phyloP scores from a whole-genome alignment of 1,284 basidiomycete genomes.

The Anthracocystis setariae region DNA sequence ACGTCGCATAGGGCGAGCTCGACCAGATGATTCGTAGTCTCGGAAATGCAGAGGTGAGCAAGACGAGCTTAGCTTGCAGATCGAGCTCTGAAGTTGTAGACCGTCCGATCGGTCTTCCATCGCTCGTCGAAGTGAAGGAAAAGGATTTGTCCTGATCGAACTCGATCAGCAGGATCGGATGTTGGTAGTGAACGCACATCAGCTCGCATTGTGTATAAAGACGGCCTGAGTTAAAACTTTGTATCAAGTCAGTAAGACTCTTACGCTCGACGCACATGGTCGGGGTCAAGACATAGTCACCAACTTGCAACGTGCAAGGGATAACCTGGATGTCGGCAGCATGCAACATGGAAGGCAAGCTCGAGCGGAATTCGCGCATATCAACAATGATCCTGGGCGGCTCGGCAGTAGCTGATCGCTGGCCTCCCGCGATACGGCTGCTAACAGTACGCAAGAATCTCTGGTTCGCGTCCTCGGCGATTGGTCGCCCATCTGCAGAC shows the following conservation, averaged over 20 bases:
- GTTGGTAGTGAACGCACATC: constrained; percentile 95
- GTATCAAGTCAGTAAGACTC: constrained; percentile 87
- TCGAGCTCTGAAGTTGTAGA: constrained; percentile 67
- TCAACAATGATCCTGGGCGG: constrained; percentile 90
- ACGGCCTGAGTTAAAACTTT: constrained; percentile 90
- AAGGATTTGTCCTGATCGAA: constrained; percentile 98
- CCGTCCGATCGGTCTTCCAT: constrained; percentile 14
- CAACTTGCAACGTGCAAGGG: constrained; percentile 90
- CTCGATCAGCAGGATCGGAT: constrained; percentile 93
- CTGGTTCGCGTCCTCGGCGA: constrained; percentile 67
- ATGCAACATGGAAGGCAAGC: constrained; percentile 88
- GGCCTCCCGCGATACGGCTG: constrained; percentile 85
- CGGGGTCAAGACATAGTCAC: constrained; percentile 94
- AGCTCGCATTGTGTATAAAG: constrained; percentile 97
- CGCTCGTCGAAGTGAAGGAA: constrained; percentile 71
- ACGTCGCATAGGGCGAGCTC: constrained; percentile 89
- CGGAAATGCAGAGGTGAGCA: constrained; percentile 89
- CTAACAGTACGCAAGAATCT: constrained; percentile 84
- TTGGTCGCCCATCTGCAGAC: constrained; percentile 76
- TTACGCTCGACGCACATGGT: constrained; percentile 97
- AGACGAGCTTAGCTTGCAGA: constrained; percentile 87
- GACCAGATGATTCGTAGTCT: constrained; percentile 95
- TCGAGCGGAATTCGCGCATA: constrained; percentile 94
- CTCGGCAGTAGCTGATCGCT: constrained; percentile 74
- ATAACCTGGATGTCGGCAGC: constrained; percentile 82